A percentile compares a stretch with the other conserved stretches of the same genome.
These are phyloP conservation scores for Entelexis sorbosivorans DNA, from an alignment of 1,139 yeast species.

Conservation along the genomic window DNA sequence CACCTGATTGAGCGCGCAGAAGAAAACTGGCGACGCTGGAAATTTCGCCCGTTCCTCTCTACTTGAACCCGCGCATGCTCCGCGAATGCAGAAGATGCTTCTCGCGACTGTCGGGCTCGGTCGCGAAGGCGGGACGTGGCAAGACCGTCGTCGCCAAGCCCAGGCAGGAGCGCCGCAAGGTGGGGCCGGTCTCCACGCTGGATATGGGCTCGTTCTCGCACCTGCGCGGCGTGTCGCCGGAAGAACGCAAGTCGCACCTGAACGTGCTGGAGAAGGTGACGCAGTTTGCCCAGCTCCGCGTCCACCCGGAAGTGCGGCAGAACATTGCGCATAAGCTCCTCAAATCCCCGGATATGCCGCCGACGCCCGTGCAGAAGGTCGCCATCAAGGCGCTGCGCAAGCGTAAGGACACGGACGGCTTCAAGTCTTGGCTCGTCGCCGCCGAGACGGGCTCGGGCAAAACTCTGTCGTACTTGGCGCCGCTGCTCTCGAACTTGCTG, in stretches of 20 bases:
- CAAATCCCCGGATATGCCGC: slow-evolving; percentile 42
- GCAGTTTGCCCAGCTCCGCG: slow-evolving; percentile 51
- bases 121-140: slow-evolving; percentile 15
- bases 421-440: slow-evolving; percentile 66
- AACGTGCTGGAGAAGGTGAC: slow-evolving; percentile 42
- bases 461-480: slow-evolving; percentile 80
- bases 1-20: not conserved
- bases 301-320: slow-evolving; percentile 56
- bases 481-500: slow-evolving; percentile 42
- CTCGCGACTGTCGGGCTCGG: slow-evolving; percentile 6
- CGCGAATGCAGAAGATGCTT: not conserved
- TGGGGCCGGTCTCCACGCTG: slow-evolving; percentile 23
- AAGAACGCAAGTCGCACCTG: slow-evolving; percentile 29
- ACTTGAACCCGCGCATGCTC: not conserved
- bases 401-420: slow-evolving; percentile 24
- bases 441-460: slow-evolving; percentile 97
- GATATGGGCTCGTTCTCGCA: slow-evolving; percentile 30
- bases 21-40: not conserved
- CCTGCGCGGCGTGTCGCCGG: slow-evolving; percentile 28
- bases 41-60: not conserved
- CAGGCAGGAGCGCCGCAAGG: slow-evolving; percentile 4
- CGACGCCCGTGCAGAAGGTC: slow-evolving; percentile 55
- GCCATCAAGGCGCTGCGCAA: slow-evolving; percentile 41
- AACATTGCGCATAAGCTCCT: slow-evolving; percentile 34
- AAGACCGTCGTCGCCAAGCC: slow-evolving; percentile 2